Conservation (phyloP, 805 yeast genomes). For the Monosporozyma aquatica region DNA sequence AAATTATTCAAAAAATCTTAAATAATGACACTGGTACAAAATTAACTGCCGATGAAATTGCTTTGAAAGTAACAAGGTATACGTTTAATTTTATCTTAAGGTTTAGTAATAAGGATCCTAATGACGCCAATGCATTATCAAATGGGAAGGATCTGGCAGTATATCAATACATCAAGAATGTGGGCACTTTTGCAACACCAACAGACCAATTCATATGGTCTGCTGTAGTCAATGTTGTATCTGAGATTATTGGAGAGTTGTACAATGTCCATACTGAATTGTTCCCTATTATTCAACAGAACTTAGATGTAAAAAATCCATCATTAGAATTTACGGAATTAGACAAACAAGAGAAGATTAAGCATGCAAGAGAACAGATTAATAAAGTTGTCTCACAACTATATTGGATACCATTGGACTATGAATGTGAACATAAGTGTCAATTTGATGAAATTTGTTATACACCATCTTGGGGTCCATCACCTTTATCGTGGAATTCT, state of each 20-base stretch:
- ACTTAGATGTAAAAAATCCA: slow-evolving; percentile 8
- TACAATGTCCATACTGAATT: slow-evolving; percentile 31
- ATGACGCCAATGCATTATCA: slow-evolving; percentile 7
- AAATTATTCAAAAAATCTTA: slow-evolving; percentile 35
- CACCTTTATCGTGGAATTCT: slow-evolving; percentile 39
- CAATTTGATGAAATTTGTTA: slow-evolving; percentile 42
- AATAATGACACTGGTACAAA: slow-evolving; percentile 5
- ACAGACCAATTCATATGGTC: slow-evolving; percentile 44
- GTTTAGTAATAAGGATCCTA: slow-evolving; percentile 22
- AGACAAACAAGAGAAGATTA: slow-evolving; percentile 9
- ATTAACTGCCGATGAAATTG: slow-evolving; percentile 11
- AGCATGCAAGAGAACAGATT: slow-evolving; percentile 6
- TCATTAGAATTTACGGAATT: not conserved
- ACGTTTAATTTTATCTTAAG: slow-evolving; percentile 41
- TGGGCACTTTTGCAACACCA: slow-evolving; percentile 30
- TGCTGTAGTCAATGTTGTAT: slow-evolving; percentile 35
- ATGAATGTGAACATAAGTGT: slow-evolving; percentile 37
- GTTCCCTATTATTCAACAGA: slow-evolving; percentile 23
- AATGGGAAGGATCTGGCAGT: slow-evolving; percentile 33
- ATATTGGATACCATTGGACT: slow-evolving; percentile 36
- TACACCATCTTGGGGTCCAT: slow-evolving; percentile 55
- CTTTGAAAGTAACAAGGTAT: slow-evolving; percentile 32
- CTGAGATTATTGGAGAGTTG: slow-evolving; percentile 31
- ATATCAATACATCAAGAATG: slow-evolving; percentile 40
- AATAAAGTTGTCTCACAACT: slow-evolving; percentile 23